Conservation (phyloP, 2,329 filamentous ascomycete species). For the Xylariaceae sp. region DNA sequence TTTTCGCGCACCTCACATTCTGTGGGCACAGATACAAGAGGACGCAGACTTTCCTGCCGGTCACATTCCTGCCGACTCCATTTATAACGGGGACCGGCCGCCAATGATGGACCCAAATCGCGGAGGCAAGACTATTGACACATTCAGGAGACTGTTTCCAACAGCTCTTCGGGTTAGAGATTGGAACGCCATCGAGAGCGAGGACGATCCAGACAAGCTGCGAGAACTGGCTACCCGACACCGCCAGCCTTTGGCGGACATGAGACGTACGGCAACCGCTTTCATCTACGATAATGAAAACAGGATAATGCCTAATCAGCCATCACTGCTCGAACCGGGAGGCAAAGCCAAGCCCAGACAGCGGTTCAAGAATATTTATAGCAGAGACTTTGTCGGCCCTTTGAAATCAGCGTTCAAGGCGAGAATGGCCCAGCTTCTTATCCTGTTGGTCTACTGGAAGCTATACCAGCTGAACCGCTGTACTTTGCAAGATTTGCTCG, state of each 20-base stretch:
- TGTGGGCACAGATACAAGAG: conserved; percentile 11
- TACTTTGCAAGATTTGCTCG: conserved; percentile 4
- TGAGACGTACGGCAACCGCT: not conserved
- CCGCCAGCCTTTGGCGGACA: not conserved
- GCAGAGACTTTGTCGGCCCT: conserved; percentile 6
- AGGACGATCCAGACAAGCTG: not conserved
- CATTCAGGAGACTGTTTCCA: not conserved
- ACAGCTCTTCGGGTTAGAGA: not conserved
- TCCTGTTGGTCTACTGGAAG: conserved; percentile 5
- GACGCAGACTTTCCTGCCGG: conserved; percentile 5
- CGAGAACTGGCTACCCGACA: not conserved
- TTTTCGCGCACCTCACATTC: conserved; percentile 4
- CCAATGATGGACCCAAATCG: conserved; percentile 10
- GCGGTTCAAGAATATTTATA: conserved; percentile 6
- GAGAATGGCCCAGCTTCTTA: conserved; percentile 4
- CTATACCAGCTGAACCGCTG: not conserved
- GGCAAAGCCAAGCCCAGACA: not conserved
- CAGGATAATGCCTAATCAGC: not conserved
- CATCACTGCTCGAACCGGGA: conserved; percentile 5
- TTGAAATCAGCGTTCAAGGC: conserved; percentile 9
- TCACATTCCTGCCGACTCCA: not conserved
- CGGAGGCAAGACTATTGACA: not conserved
- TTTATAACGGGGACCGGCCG: not conserved
- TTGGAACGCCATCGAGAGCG: not conserved
- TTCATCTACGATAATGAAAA: conserved; percentile 6